Percentiles rank a stretch among this genome's conserved stretches.
Evolutionary conservation across 1,284 basidiomycete species (phyloP).

Genomic region (Cutaneotrichosporon sp.): DNA sequence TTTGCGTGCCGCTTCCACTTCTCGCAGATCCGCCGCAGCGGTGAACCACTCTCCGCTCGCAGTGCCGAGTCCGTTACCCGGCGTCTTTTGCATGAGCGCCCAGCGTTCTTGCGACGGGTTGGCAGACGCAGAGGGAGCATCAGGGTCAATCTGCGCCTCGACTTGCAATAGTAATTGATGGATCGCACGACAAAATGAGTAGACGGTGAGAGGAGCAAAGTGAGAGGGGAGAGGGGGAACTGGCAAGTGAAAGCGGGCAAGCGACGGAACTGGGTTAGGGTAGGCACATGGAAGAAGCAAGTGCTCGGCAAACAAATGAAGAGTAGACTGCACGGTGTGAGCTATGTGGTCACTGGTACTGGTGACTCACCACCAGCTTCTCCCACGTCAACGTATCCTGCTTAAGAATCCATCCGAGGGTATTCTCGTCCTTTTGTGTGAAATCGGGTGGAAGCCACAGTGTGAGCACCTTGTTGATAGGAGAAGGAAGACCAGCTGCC

Average conservation of each 20-base stretch:
- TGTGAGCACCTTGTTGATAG: slow-evolving; percentile 33
- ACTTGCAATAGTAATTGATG: slow-evolving; percentile 32
- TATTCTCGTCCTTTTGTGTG: slow-evolving; percentile 36
- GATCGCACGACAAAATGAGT: slow-evolving; percentile 39
- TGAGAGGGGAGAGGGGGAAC: slow-evolving; percentile 38
- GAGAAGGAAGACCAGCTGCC: slow-evolving; percentile 34
- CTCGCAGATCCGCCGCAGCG: slow-evolving; percentile 27
- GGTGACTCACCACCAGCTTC: slow-evolving; percentile 29
- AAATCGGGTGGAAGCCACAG: slow-evolving; percentile 40
- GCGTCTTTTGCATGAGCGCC: slow-evolving; percentile 40
- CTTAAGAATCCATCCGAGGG: slow-evolving; percentile 34
- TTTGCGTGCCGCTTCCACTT: slow-evolving; percentile 19
- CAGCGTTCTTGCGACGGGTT: slow-evolving; percentile 26
- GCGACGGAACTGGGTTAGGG: slow-evolving; percentile 42
- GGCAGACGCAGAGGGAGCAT: neutral
- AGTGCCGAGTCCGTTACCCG: slow-evolving; percentile 10
- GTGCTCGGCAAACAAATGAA: slow-evolving; percentile 40
- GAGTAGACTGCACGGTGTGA: slow-evolving; percentile 27
- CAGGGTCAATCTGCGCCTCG: slow-evolving; percentile 23
- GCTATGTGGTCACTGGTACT: neutral
- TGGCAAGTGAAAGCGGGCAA: slow-evolving; percentile 34
- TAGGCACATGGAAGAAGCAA: slow-evolving; percentile 39
- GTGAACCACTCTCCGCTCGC: slow-evolving; percentile 41
- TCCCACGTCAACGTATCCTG: slow-evolving; percentile 39
- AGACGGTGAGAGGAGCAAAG: slow-evolving; percentile 34